Evolutionary conservation across 2,329 filamentous ascomycete species (phyloP), one percentile per base, ranked within the genome.

Genomic region (Amylocarpus encephaloides): DNA sequence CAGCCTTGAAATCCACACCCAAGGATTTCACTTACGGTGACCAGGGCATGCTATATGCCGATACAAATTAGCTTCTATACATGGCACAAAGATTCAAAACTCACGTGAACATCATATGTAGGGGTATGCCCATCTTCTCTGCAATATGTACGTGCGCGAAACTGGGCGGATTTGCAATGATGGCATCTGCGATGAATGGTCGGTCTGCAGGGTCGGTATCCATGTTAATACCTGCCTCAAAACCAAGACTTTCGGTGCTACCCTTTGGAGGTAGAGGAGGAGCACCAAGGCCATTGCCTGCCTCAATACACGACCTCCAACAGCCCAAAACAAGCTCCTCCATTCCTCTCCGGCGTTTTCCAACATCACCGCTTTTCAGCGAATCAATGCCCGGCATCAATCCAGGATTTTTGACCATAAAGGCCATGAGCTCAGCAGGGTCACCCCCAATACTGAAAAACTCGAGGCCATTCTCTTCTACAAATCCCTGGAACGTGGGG

Each of bases 81-180:
- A 10, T 33, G 19, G 6, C 30, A 47, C 22, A 43, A 42, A 40
- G 18, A 6, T 13, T 16, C 7, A 13, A 30, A 42, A 76, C 82
- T 67, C 72, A 86, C 79, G 90, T 95, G 69, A 95, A 95, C 86
- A 95, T 94, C 67, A 95, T 80, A 60, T 90, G 86, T 7, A 89
- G 64, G 0, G 86, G 86, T 43, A 89, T 81, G 0, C 84, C 85
- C 60, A 89, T 68, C 66, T 85, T 86, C 67, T 90, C 84, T 0
- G 86, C 86, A 51, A 84, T 78, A 61, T 90, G 86, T 2, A 89
- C 73, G 60, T 89, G 85, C 0, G 83, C 85, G 67, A 88, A 89
- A 59, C 83, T 86, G 0, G 86, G 86, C 2, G 86, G 86, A 53
- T 90, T 89, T 2, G 86, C 85, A 59, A 89, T 87, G 57, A 90